These are phyloP conservation scores for Pyrenula massariospora DNA, from an alignment of 495 filamentous ascomycete genomes.

Conservation along the genomic window DNA sequence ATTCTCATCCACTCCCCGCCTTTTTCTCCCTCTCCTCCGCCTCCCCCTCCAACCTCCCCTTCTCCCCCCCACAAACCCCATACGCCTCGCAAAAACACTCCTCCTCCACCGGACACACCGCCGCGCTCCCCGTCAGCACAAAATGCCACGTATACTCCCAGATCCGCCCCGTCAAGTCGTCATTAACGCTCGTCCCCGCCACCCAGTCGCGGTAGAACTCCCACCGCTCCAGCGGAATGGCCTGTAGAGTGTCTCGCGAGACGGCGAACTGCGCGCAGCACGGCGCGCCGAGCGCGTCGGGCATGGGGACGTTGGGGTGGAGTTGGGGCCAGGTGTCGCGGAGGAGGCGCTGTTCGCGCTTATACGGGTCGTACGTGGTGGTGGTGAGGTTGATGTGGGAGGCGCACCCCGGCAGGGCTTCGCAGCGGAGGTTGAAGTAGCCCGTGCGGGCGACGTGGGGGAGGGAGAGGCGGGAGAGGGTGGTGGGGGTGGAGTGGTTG, in stretches of 20 bases:
- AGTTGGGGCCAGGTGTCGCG: conserved; percentile 12
- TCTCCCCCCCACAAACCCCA: conserved; percentile 6
- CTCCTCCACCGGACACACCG: conserved; percentile 12
- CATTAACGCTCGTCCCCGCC: conserved; percentile 34
- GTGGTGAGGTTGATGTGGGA: neutral
- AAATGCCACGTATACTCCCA: conserved; percentile 56
- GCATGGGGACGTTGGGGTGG: conserved; percentile 11
- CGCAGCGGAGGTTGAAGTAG: conserved; percentile 24
- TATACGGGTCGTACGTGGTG: conserved; percentile 8
- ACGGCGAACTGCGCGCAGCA: conserved; percentile 57
- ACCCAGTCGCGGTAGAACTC: conserved; percentile 38
- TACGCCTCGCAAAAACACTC: conserved; percentile 15
- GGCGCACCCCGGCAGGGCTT: conserved; percentile 16
- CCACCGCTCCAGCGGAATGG: conserved; percentile 32
- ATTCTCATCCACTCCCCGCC: neutral
- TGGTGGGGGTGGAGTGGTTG: conserved; percentile 3
- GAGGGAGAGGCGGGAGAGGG: conserved; percentile 12
- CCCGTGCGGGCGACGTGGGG: conserved; percentile 15
- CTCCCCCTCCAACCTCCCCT: neutral
- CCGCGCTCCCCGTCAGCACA: conserved; percentile 21
- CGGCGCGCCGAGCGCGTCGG: conserved; percentile 9
- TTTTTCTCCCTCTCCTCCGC: neutral
- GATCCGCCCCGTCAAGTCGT: conserved; percentile 38
- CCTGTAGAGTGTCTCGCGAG: conserved; percentile 26
- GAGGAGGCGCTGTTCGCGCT: neutral